These are phyloP conservation scores for Polysphondylium violaceum DNA, from an alignment of 78 protist species.

Conservation along the genomic window DNA sequence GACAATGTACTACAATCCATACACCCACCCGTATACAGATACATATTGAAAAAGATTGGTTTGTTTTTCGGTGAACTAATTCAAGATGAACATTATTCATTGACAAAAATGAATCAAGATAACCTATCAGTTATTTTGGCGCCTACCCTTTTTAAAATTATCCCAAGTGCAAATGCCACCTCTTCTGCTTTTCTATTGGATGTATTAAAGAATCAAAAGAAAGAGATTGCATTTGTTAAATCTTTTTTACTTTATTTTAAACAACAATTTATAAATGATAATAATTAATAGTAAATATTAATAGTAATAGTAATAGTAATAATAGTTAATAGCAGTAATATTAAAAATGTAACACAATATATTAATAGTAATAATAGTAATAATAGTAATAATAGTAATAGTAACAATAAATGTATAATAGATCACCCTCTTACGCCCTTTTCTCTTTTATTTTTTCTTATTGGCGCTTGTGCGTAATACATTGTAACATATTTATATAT, in stretches of 20 bases:
- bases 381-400: no score
- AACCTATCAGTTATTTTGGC: constrained; percentile 46
- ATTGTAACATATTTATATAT: no score
- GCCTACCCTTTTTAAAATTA: constrained; percentile 54
- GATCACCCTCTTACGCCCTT: not conserved
- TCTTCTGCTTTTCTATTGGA: not conserved
- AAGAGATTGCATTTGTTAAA: constrained; percentile 25
- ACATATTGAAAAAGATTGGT: constrained; percentile 30
- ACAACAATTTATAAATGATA: constrained; percentile 1
- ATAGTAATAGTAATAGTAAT: not conserved
- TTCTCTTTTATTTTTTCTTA: not conserved
- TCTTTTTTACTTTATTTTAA: not conserved
- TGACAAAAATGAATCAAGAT: constrained; percentile 49
- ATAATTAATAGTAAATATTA: not conserved
- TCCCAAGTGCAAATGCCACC: constrained; percentile 7
- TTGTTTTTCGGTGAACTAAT: constrained; percentile 48
- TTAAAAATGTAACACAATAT: not conserved
- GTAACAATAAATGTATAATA: no score
- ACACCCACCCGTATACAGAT: not conserved
- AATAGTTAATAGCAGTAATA: not conserved
- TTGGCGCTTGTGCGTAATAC: no score
- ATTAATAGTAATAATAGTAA: not conserved
- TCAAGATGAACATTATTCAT: not conserved
- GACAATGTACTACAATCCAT: constrained; percentile 8
- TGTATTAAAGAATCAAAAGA: not conserved